A percentile compares a stretch with the other conserved stretches of the same genome.
phyloP scores from a whole-genome alignment of 1,139 yeast species.

The Williopsis jadinii region DNA sequence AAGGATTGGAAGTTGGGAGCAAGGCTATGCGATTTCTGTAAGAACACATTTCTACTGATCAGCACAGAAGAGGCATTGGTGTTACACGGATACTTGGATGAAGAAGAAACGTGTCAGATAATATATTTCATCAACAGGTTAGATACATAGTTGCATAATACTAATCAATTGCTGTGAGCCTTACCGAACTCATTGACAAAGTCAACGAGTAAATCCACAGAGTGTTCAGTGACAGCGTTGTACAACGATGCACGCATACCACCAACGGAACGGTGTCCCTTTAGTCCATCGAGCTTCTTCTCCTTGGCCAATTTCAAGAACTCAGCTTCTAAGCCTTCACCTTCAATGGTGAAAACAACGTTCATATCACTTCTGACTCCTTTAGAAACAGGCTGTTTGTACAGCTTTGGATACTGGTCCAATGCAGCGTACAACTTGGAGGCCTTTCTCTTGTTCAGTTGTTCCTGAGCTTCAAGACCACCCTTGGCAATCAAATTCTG shows the following conservation, averaged over 20 bases:
- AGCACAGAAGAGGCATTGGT: conserved; percentile 44
- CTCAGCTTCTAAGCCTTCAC: conserved; percentile 52
- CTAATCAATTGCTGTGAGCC: conserved; percentile 9
- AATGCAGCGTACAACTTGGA: conserved; percentile 52
- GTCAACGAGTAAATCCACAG: conserved; percentile 39
- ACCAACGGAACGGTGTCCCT: conserved; percentile 96
- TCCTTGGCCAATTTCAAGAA: conserved; percentile 61
- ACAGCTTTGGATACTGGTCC: conserved; percentile 60
- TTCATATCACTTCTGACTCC: conserved; percentile 84
- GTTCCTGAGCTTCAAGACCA: conserved; percentile 49
- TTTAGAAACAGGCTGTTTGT: conserved; percentile 57
- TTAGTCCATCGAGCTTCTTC: conserved; percentile 61
- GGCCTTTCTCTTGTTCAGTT: conserved; percentile 54
- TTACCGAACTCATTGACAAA: conserved; percentile 62
- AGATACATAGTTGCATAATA: conserved; percentile 5
- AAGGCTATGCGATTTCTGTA: conserved; percentile 45
- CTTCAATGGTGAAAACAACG: conserved; percentile 73
- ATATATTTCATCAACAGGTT: conserved; percentile 44
- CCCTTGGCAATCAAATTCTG: conserved; percentile 35
- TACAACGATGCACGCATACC: conserved; percentile 93
- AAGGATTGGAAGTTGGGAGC: conserved; percentile 55
- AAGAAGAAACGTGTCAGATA: conserved; percentile 48
- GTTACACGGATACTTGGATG: conserved; percentile 51
- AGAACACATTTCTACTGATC: conserved; percentile 43
- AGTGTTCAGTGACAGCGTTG: conserved; percentile 69